A percentile compares a stretch with the other conserved stretches of the same genome.
Conservation (phyloP, 2,329 filamentous ascomycete genomes). For the Phialophora verrucosa region DNA sequence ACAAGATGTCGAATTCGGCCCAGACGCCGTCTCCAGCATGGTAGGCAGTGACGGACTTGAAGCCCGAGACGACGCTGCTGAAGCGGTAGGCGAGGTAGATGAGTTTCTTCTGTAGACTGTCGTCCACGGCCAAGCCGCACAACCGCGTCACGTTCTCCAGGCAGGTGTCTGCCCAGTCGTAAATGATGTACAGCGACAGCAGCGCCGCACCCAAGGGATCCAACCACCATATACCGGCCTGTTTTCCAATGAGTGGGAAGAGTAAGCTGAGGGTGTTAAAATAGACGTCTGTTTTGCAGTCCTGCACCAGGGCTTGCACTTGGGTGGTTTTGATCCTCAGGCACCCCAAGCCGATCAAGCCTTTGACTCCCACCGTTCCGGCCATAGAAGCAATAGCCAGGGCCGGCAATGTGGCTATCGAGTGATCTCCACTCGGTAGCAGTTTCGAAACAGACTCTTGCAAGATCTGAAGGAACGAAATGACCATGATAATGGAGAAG, state of each 20-base stretch:
- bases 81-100: conserved; percentile 66
- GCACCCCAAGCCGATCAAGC: conserved; percentile 65
- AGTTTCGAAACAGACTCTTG: conserved; percentile 66
- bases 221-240: conserved; percentile 69
- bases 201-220: conserved; percentile 67
- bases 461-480: conserved; percentile 66
- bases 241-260: conserved; percentile 66
- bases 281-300: conserved; percentile 68
- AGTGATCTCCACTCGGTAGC: conserved; percentile 51
- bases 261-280: conserved; percentile 69
- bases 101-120: conserved; percentile 61
- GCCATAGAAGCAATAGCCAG: conserved; percentile 64
- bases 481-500: conserved; percentile 68
- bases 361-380: conserved; percentile 64
- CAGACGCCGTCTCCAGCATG: conserved; percentile 68
- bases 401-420: conserved; percentile 49
- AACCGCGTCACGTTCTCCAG: conserved; percentile 65
- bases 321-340: conserved; percentile 66
- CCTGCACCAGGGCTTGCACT: conserved; percentile 67
- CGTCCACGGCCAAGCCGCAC: conserved; percentile 62
- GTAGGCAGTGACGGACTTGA: conserved; percentile 63
- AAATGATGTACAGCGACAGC: conserved; percentile 70
- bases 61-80: conserved; percentile 58
- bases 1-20: conserved; percentile 66
- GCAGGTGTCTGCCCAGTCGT: conserved; percentile 69